Evolutionary conservation across 2,329 filamentous ascomycete species (phyloP).

Genomic region (Biscogniauxia sp.): DNA sequence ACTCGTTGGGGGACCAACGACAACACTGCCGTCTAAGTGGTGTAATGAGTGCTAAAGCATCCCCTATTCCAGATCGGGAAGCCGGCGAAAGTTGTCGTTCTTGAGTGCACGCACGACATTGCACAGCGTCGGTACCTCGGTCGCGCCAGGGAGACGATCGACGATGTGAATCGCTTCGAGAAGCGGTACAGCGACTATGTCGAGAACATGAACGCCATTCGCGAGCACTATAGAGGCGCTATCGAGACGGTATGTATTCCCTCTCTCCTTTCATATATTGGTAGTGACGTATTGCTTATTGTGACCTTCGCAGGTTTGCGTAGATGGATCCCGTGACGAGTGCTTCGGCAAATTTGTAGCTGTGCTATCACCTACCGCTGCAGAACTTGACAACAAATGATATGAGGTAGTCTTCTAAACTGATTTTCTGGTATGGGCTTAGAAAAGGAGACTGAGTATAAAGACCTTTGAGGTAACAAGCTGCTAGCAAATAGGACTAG

Average conservation of each 20-base stretch:
- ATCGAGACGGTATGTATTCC: slow-evolving; percentile 8
- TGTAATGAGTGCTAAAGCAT: neutral
- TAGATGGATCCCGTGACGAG: slow-evolving; percentile 3
- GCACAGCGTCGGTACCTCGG: slow-evolving; percentile 13
- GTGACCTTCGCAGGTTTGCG: slow-evolving; percentile 3
- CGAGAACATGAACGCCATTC: slow-evolving; percentile 16
- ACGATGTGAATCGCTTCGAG: slow-evolving; percentile 17
- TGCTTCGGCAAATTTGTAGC: slow-evolving; percentile 4
- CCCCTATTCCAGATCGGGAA: slow-evolving; percentile 11
- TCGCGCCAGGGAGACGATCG: slow-evolving; percentile 11
- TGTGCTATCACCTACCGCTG: no score
- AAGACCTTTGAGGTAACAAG: no score
- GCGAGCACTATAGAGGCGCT: slow-evolving; percentile 11
- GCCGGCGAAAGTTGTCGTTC: slow-evolving; percentile 13
- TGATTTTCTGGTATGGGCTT: no score
- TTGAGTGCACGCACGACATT: slow-evolving; percentile 9
- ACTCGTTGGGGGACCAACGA: neutral
- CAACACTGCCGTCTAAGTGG: neutral
- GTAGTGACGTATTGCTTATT: neutral
- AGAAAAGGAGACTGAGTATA: no score
- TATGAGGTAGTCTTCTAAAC: no score
- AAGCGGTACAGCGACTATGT: slow-evolving; percentile 17
- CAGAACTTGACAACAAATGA: no score
- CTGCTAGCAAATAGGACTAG: no score
- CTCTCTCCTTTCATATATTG: no score